These are phyloP conservation scores for Morella rubra DNA, from an alignment of 306 rosid genomes.

Conservation along the genomic window DNA sequence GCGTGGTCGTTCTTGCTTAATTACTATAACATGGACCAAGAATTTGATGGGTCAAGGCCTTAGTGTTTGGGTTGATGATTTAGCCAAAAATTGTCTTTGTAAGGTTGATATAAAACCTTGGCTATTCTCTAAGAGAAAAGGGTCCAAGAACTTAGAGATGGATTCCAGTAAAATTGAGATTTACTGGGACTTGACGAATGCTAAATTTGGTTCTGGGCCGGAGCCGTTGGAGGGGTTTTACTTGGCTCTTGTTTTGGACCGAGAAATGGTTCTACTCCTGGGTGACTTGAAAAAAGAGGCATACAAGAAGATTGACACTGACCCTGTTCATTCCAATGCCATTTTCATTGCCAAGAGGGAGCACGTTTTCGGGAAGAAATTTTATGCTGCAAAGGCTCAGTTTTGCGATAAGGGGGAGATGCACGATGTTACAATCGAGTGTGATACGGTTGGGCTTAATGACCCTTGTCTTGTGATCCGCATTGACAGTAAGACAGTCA, in stretches of 20 bases:
- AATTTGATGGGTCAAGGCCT: conserved; percentile 83
- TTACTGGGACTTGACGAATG: conserved; percentile 72
- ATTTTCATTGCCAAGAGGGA: conserved; percentile 67
- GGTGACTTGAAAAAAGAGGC: conserved; percentile 72
- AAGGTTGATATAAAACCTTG: conserved; percentile 88
- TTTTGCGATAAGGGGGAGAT: conserved; percentile 65
- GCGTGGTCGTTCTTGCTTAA: conserved; percentile 50
- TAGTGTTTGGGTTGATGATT: conserved; percentile 63
- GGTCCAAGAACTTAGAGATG: conserved; percentile 66
- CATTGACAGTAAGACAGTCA: conserved; percentile 66
- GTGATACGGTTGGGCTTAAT: conserved; percentile 57
- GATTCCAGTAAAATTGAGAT: conserved; percentile 56
- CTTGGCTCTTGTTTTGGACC: conserved; percentile 54
- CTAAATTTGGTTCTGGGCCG: conserved; percentile 77
- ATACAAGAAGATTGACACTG: conserved; percentile 45
- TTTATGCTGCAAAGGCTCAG: conserved; percentile 62
- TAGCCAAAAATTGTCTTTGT: conserved; percentile 53
- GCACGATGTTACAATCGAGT: conserved; percentile 73
- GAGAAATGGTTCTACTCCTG: conserved; percentile 52
- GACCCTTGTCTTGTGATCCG: conserved; percentile 74
- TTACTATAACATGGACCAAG: conserved; percentile 84
- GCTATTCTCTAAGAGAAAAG: conserved; percentile 81
- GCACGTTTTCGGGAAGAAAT: conserved; percentile 72
- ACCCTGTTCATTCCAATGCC: conserved; percentile 39
- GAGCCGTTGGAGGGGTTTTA: conserved; percentile 78